Evolutionary conservation across 2,329 filamentous ascomycete species (phyloP).

Genomic region (Fusarium decemcellulare): DNA sequence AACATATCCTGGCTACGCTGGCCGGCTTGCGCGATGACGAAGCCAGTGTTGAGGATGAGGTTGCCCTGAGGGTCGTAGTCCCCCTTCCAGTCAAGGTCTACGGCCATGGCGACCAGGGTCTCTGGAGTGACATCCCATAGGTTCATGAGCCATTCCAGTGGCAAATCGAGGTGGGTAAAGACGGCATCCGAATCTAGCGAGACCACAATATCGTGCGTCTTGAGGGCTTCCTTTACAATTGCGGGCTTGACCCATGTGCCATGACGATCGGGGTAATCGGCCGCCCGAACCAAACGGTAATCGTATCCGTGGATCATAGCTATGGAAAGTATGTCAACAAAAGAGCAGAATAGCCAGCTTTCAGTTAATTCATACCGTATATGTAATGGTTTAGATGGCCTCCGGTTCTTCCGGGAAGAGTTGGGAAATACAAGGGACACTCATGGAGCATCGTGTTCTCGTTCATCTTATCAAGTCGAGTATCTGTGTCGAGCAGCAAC

Average conservation of each 20-base stretch:
- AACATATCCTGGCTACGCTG: conserved; percentile 41
- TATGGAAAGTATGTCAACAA: not conserved
- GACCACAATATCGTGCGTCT: conserved; percentile 58
- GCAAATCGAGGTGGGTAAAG: conserved; percentile 58
- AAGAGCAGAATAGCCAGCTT: too few relatives aligned
- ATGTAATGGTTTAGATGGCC: conserved; percentile 41
- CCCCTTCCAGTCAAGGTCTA: conserved; percentile 56
- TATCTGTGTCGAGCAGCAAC: conserved; percentile 19
- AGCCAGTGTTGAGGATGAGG: conserved; percentile 41
- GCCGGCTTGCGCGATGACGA: conserved; percentile 40
- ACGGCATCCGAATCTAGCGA: conserved; percentile 61
- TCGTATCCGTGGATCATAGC: conserved; percentile 62
- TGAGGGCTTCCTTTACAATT: conserved; percentile 54
- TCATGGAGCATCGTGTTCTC: conserved; percentile 23
- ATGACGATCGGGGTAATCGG: conserved; percentile 56
- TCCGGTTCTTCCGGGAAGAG: conserved; percentile 9
- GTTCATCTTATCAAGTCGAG: not conserved
- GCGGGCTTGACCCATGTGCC: conserved; percentile 62
- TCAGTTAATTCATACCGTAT: conserved; percentile 28
- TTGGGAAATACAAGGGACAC: conserved; percentile 2
- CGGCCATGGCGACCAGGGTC: conserved; percentile 60
- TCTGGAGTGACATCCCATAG: conserved; percentile 58
- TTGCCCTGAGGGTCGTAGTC: conserved; percentile 52
- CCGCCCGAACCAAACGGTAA: conserved; percentile 61
- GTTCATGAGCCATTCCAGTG: conserved; percentile 63